Evolutionary conservation across 441 rosid species (phyloP).

Genomic region (Pelargonium australe): DNA sequence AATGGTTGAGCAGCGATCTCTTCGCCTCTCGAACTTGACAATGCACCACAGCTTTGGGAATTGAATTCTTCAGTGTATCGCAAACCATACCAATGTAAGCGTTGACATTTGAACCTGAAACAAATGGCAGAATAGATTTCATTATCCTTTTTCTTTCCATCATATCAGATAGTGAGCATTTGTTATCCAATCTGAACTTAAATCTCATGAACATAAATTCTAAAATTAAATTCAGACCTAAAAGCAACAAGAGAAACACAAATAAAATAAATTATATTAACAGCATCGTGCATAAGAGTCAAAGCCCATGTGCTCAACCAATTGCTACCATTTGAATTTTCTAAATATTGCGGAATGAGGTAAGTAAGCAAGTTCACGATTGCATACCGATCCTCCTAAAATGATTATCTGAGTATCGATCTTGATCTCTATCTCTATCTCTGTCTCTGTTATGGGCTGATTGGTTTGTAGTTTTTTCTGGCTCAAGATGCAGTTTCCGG

Average conservation of each 20-base stretch:
- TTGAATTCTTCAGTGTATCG: constrained; percentile 75
- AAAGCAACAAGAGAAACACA: not conserved
- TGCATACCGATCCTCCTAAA: constrained; percentile 78
- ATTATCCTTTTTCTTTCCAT: not conserved
- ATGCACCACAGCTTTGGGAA: constrained; percentile 95
- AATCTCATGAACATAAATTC: too few species aligned
- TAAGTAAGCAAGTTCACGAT: constrained; percentile 3
- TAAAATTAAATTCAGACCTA: too few species aligned
- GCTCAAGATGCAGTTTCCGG: constrained; percentile 78
- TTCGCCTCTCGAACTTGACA: constrained; percentile 96
- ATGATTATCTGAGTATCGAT: constrained; percentile 68
- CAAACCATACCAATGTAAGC: constrained; percentile 87
- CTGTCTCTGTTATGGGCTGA: constrained; percentile 36
- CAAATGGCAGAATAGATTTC: constrained; percentile 9
- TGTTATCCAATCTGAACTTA: too few species aligned
- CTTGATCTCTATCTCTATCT: constrained; percentile 22
- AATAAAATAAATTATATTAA: too few species aligned
- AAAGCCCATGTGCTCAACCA: not conserved
- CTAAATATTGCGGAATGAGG: not conserved
- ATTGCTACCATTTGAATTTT: not conserved
- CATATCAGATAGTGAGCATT: too few species aligned
- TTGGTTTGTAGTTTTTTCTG: constrained; percentile 52
- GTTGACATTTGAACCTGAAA: constrained; percentile 81
- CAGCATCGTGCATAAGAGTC: not conserved
- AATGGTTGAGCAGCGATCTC: constrained; percentile 75